Percentiles rank a stretch among this genome's conserved stretches.
phyloP scores from a whole-genome alignment of 495 filamentous ascomycete genomes.

The Beverwykella pulmonaria region DNA sequence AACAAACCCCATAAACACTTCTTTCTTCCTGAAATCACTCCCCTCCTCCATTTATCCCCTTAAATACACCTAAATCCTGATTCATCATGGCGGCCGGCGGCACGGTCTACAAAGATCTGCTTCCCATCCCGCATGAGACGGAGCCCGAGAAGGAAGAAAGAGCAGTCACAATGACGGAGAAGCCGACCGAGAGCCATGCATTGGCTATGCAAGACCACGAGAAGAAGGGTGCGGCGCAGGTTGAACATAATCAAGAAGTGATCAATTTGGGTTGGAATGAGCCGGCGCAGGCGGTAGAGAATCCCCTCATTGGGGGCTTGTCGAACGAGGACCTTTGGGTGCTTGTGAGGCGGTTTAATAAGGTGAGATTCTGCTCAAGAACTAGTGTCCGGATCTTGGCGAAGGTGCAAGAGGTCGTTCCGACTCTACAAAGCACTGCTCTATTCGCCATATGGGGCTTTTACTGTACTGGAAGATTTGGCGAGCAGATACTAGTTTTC shows the following conservation, averaged over 20 bases:
- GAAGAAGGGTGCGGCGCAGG: constrained; percentile 54
- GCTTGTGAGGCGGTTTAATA: constrained; percentile 79
- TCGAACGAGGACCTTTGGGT: constrained; percentile 86
- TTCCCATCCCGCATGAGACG: constrained; percentile 41
- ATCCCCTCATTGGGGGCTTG: constrained; percentile 69
- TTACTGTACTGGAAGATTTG: too few species aligned
- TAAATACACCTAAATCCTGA: neutral
- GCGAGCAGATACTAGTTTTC: too few species aligned
- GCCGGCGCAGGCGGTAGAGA: constrained; percentile 57
- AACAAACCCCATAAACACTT: neutral
- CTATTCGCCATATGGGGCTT: too few species aligned
- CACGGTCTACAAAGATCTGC: constrained; percentile 43
- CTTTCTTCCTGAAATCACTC: neutral
- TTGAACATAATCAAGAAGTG: constrained; percentile 54
- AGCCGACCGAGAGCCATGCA: constrained; percentile 46
- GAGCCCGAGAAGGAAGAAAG: constrained; percentile 35
- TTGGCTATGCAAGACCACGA: constrained; percentile 42
- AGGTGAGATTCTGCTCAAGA: constrained; percentile 53
- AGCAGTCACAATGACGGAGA: constrained; percentile 33
- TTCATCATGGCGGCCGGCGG: constrained; percentile 36
- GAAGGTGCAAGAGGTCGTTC: too few species aligned
- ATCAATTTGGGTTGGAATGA: constrained; percentile 77
- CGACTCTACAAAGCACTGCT: too few species aligned
- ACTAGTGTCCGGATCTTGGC: neutral
- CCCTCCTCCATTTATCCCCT: neutral